Evolutionary conservation across 257 asterid species (phyloP).

Genomic region (Pogostemon cablin): DNA sequence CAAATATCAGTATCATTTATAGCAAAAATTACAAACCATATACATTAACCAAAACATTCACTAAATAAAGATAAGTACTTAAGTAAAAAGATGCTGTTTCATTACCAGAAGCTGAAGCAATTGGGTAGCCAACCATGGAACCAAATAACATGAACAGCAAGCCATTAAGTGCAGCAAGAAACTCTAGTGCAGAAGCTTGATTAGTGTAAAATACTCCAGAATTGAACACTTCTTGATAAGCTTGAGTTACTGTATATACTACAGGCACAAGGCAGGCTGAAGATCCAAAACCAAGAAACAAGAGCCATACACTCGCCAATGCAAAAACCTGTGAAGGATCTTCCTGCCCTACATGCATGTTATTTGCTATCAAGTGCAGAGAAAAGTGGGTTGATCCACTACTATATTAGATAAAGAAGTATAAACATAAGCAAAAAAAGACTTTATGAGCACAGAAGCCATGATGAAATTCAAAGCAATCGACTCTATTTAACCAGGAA

Average conservation of each 20-base stretch:
- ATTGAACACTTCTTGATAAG: conserved; percentile 65
- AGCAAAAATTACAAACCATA: neutral
- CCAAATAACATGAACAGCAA: conserved; percentile 78
- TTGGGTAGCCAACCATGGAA: conserved; percentile 76
- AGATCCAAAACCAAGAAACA: conserved; percentile 86
- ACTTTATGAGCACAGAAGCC: neutral
- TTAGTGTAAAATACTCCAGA: conserved; percentile 50
- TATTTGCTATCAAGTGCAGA: conserved; percentile 60
- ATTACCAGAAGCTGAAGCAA: conserved; percentile 94
- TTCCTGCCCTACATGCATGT: conserved; percentile 98
- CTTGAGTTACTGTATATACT: conserved; percentile 61
- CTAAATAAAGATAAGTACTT: conserved; percentile 14
- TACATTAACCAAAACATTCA: neutral
- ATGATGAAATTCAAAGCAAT: neutral
- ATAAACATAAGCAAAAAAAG: neutral
- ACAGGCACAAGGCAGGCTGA: conserved; percentile 76
- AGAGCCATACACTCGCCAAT: conserved; percentile 86
- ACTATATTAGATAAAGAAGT: neutral
- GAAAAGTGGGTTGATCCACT: conserved; percentile 11
- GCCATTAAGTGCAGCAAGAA: conserved; percentile 65
- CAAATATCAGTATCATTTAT: conserved; percentile 2
- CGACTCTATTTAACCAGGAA: neutral
- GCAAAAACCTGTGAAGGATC: conserved; percentile 94
- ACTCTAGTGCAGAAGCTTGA: conserved; percentile 60
- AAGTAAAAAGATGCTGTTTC: conserved; percentile 29